Evolutionary conservation across 2,329 filamentous ascomycete genomes (phyloP).

Genomic region (Diaporthe citriasiana): DNA sequence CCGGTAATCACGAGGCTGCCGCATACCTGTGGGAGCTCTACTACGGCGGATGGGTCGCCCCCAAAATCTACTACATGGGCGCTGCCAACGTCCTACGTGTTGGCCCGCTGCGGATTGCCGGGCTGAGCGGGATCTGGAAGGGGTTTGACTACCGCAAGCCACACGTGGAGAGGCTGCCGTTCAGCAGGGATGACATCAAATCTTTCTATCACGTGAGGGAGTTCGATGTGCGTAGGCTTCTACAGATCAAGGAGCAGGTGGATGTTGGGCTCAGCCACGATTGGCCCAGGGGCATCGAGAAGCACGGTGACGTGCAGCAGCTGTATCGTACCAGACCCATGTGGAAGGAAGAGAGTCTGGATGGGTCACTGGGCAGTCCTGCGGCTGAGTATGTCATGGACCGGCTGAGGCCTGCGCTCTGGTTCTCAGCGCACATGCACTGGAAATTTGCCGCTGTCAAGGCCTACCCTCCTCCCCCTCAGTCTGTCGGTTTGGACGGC

Average conservation of each 20-base stretch:
- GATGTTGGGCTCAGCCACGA: constrained; percentile 95
- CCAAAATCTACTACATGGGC: constrained; percentile 97
- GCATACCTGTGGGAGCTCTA: constrained; percentile 92
- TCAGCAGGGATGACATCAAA: constrained; percentile 80
- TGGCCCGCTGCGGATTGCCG: constrained; percentile 88
- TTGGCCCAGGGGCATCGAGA: constrained; percentile 90
- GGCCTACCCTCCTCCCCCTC: constrained; percentile 57
- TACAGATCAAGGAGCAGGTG: constrained; percentile 87
- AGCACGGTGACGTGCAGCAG: constrained; percentile 76
- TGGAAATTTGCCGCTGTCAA: constrained; percentile 84
- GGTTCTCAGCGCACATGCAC: constrained; percentile 96
- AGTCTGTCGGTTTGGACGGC: constrained; percentile 48
- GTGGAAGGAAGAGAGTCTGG: constrained; percentile 81
- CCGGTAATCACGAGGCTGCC: constrained; percentile 95
- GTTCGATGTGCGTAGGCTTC: constrained; percentile 89
- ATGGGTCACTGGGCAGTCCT: constrained; percentile 82
- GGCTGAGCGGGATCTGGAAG: constrained; percentile 96
- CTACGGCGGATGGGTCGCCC: constrained; percentile 97
- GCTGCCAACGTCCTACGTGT: constrained; percentile 89
- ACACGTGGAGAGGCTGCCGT: constrained; percentile 89
- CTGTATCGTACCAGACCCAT: constrained; percentile 82
- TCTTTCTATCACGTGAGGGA: constrained; percentile 93
- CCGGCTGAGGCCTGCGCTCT: constrained; percentile 83
- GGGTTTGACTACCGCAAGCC: constrained; percentile 86
- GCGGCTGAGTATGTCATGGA: constrained; percentile 87